Evolutionary conservation across 352 stramenopile genomes (phyloP), one percentile per base, ranked within the genome.

Genomic region (Phytophthora sojae): DNA sequence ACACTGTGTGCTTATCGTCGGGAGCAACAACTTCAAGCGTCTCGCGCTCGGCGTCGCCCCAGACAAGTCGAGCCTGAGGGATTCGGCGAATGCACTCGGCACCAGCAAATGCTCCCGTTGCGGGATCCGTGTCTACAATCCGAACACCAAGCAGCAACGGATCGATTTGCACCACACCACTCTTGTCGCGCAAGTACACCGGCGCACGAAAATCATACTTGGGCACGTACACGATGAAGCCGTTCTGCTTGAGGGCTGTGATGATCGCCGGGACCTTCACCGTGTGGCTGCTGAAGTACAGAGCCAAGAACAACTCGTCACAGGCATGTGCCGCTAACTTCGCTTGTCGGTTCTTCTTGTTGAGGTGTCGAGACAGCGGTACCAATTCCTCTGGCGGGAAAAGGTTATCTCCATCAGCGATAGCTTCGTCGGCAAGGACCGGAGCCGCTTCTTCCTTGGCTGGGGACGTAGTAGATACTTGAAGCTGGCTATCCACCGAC

Each of bases 221-320:
- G 8, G 95, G 95, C 14, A 98, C 76, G 75, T 98, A 98, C 23
- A 97, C 93, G 23, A 97, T 89, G 67, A 98, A 93, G 9, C 95
- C 95, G 71, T 98, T 98, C 60, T 93, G 79, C 70, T 95, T 91
- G 68, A 98, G 76, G 32, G 88, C 79, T 51, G 90, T 95, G 50
- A 98, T 94, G 56, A 98, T 92, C 21, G 92, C 95, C 23, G 89
- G 69, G 1, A 92, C 89, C 21, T 87, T 85, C 12, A 97, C 83
- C 1, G 86, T 86, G 70, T 98, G 88, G 37, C 89, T 92, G 65
- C 83, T 96, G 63, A 98, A 98, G 77, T 98, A 98, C 14, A 98
- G 73, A 17, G 92, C 91, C 25, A 98, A 75, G 74, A 98, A 98
- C 19, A 98, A 77, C 54, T 93, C 85, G 52, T 98, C 88, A 67